Evolutionary conservation across 2,329 filamentous ascomycete genomes (phyloP).

Genomic region (Aspergillus felis): DNA sequence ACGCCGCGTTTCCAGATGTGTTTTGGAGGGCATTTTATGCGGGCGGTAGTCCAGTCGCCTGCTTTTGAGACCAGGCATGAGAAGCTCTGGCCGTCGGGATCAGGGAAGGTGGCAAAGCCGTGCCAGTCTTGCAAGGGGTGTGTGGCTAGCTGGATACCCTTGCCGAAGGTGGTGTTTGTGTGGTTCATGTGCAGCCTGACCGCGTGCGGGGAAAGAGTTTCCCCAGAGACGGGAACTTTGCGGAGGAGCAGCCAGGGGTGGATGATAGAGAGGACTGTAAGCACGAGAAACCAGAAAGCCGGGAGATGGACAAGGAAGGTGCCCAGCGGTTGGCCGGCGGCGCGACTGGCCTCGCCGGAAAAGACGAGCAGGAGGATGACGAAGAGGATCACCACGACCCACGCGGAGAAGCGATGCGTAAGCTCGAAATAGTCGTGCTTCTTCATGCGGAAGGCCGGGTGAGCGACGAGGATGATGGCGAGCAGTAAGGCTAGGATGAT

Average conservation of each 20-base stretch:
- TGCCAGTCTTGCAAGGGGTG: conserved; percentile 68
- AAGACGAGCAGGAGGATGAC: conserved; percentile 60
- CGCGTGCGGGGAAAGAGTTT: conserved; percentile 68
- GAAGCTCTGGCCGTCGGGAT: conserved; percentile 55
- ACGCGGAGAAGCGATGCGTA: conserved; percentile 70
- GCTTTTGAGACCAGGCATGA: conserved; percentile 68
- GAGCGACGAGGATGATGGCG: conserved; percentile 59
- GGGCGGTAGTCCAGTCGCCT: conserved; percentile 67
- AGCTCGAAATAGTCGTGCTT: conserved; percentile 68
- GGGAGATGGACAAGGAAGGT: conserved; percentile 45
- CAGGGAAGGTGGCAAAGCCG: conserved; percentile 69
- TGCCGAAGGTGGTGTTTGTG: conserved; percentile 54
- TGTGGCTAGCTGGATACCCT: conserved; percentile 58
- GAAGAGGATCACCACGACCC: conserved; percentile 62
- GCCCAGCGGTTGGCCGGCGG: conserved; percentile 33
- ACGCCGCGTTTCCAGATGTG: conserved; percentile 66
- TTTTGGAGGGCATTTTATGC: conserved; percentile 59
- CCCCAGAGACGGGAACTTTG: conserved; percentile 61
- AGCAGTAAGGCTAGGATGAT: conserved; percentile 56
- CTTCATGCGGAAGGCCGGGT: conserved; percentile 59
- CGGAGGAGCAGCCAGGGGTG: conserved; percentile 72
- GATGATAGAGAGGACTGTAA: conserved; percentile 62
- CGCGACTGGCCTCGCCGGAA: conserved; percentile 40
- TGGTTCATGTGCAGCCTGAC: conserved; percentile 67
- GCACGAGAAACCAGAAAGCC: conserved; percentile 64